Evolutionary conservation across 2,329 filamentous ascomycete species (phyloP), one percentile per base, ranked within the genome.

Genomic region (Fusarium citri): DNA sequence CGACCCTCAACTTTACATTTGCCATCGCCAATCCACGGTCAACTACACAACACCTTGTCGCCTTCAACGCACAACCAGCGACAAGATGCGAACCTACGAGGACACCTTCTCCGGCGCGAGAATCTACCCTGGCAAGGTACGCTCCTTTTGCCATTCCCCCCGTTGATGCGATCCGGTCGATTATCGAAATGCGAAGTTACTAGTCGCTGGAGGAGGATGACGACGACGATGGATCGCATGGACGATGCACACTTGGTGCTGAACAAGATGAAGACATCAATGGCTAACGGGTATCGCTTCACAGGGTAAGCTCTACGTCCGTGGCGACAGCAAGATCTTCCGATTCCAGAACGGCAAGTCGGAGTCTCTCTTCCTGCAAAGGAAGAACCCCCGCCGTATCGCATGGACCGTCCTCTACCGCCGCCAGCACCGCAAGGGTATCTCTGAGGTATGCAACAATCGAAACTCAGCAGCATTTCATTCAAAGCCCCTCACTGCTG

Each of bases 291-390:
- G 28, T 66, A 68, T 72, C 62, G 55, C 42, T 63, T 72, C 67
- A 81, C 83, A 98, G 96, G 96, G 96, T 89, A 98, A 98, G 90
- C 92, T 99, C 88, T 99, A 95, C 89, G 88, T 99, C 90, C 94
- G 96, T 86, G 94, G 95, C 83, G 96, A 99, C 90, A 97, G 93
- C 94, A 99, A 98, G 90, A 91, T 98, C 89, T 99, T 99, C 93
- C 94, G 96, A 83, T 99, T 99, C 93, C 94, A 97, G 87, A 98
- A 97, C 87, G 94, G 96, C 89, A 99, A 99, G 89, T 95, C 94
- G 86, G 96, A 99, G 88, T 97, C 94, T 77, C 93, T 99, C 78
- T 99, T 99, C 91, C 93, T 98, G 79, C 96, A 99, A 91, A 95
- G 96, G 90, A 99, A 99, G 94, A 99, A 99, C 91, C 96, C 96